A percentile compares a stretch with the other conserved stretches of the same genome.
Evolutionary conservation across 371 early-diverging fungal genomes (phyloP).

Genomic region (Capillidium rhysosporum): DNA sequence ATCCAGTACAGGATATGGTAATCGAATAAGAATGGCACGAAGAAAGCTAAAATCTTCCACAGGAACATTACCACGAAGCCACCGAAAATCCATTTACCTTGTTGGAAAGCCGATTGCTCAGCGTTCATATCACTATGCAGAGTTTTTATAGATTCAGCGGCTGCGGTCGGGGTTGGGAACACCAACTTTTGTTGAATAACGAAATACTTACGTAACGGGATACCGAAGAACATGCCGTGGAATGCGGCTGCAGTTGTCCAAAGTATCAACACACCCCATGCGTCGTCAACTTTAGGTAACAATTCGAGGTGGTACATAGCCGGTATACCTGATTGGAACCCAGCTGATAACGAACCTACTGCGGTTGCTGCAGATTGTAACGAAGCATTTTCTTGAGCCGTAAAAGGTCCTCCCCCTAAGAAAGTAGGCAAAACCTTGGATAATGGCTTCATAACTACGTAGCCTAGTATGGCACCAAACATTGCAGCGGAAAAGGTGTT

Average conservation of each 20-base stretch:
- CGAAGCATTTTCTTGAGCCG: slow-evolving; percentile 46
- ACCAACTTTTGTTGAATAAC: slow-evolving; percentile 41
- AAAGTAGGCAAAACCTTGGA: slow-evolving; percentile 24
- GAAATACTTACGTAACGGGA: slow-evolving; percentile 47
- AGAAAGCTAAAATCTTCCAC: slow-evolving; percentile 24
- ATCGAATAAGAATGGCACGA: slow-evolving; percentile 28
- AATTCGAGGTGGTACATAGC: slow-evolving; percentile 46
- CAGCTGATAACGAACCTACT: slow-evolving; percentile 44
- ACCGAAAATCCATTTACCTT: slow-evolving; percentile 24
- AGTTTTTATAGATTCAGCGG: slow-evolving; percentile 40
- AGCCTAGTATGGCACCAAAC: slow-evolving; percentile 46
- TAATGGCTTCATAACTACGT: slow-evolving; percentile 37
- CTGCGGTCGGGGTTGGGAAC: slow-evolving; percentile 49
- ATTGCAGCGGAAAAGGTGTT: slow-evolving; percentile 27
- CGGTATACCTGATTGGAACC: slow-evolving; percentile 44
- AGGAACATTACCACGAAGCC: slow-evolving; percentile 23
- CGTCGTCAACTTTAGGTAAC: slow-evolving; percentile 15
- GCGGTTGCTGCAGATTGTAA: slow-evolving; percentile 48
- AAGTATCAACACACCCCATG: slow-evolving; percentile 23
- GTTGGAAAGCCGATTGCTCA: slow-evolving; percentile 15
- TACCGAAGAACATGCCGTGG: slow-evolving; percentile 52
- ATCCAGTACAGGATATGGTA: slow-evolving; percentile 37
- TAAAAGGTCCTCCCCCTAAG: slow-evolving; percentile 38
- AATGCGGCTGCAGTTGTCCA: slow-evolving; percentile 39
- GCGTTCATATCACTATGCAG: slow-evolving; percentile 26